These are phyloP conservation scores for Brettanomyces nanus DNA, from an alignment of 805 yeast genomes.

Conservation along the genomic window DNA sequence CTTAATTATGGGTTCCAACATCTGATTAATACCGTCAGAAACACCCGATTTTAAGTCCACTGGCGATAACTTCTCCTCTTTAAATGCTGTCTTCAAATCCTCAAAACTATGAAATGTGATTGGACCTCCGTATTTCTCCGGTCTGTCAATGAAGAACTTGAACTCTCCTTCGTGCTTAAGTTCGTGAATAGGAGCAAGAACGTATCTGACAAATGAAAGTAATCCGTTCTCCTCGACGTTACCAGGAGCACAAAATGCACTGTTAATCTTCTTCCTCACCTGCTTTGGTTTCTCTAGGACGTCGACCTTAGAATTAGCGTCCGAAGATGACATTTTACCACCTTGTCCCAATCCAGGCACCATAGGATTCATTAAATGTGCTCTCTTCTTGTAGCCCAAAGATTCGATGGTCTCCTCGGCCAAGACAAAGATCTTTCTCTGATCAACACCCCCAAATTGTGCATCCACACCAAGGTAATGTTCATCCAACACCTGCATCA, in stretches of 20 bases:
- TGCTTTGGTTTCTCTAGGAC: slow-evolving; percentile 79
- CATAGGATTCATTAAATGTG: slow-evolving; percentile 98
- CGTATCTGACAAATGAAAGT: slow-evolving; percentile 76
- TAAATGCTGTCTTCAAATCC: slow-evolving; percentile 64
- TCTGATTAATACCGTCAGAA: slow-evolving; percentile 68
- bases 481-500: slow-evolving; percentile 98
- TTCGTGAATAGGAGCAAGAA: slow-evolving; percentile 78
- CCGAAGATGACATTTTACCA: slow-evolving; percentile 98
- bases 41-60: slow-evolving; percentile 93
- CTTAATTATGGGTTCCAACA: slow-evolving; percentile 78
- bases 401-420: slow-evolving; percentile 90
- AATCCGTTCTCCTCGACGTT: slow-evolving; percentile 86
- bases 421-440: slow-evolving; percentile 91
- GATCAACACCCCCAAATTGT: slow-evolving; percentile 99
- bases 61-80: slow-evolving; percentile 71
- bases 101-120: slow-evolving; percentile 62
- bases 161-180: slow-evolving; percentile 53
- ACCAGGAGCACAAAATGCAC: slow-evolving; percentile 96
- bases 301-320: slow-evolving; percentile 96
- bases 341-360: slow-evolving; percentile 97
- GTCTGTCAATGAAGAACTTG: slow-evolving; percentile 72
- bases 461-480: slow-evolving; percentile 81
- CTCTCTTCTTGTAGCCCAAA: slow-evolving; percentile 93
- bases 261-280: slow-evolving; percentile 82
- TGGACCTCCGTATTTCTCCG: slow-evolving; percentile 96